Evolutionary conservation across 2,329 filamentous ascomycete genomes (phyloP).

Genomic region (Rhytidhysteron rufulum): DNA sequence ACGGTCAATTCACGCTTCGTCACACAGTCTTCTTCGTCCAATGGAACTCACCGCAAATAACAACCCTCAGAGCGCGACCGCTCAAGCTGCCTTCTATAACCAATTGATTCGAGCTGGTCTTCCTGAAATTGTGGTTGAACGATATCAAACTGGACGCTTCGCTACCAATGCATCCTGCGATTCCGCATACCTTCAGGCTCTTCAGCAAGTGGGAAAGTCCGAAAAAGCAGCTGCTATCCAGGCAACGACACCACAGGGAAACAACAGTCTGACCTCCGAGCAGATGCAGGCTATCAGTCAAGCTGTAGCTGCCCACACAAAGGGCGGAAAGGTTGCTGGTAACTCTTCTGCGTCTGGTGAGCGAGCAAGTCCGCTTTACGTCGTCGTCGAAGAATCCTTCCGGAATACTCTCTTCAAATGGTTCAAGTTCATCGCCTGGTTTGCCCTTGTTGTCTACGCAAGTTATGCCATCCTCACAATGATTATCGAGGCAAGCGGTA

Average conservation of each 20-base stretch:
- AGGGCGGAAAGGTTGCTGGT: conserved; percentile 62
- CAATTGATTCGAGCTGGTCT: conserved; percentile 86
- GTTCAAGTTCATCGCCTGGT: conserved; percentile 81
- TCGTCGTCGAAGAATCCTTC: conserved; percentile 88
- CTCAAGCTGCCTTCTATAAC: conserved; percentile 92
- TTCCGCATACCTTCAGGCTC: conserved; percentile 71
- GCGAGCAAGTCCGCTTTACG: conserved; percentile 85
- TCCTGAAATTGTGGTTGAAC: conserved; percentile 86
- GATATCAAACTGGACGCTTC: conserved; percentile 82
- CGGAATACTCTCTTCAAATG: conserved; percentile 80
- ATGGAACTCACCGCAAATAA: conserved; percentile 90
- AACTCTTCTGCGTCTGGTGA: conserved; percentile 60
- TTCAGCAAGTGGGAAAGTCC: conserved; percentile 57
- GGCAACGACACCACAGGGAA: conserved; percentile 13
- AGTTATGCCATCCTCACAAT: conserved; percentile 76
- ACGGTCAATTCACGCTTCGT: conserved; percentile 45
- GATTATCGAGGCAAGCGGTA: conserved; percentile 74
- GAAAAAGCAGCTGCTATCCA: conserved; percentile 26
- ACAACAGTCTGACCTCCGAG: conserved; percentile 49
- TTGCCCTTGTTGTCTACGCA: conserved; percentile 74
- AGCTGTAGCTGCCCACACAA: conserved; percentile 69
- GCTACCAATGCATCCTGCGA: conserved; percentile 77
- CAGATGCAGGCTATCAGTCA: conserved; percentile 77
- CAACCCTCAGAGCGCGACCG: conserved; percentile 79
- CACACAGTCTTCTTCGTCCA: conserved; percentile 67